phyloP scores from a whole-genome alignment of 1,284 basidiomycete genomes.

The Cutaneotrichosporon sp. region DNA sequence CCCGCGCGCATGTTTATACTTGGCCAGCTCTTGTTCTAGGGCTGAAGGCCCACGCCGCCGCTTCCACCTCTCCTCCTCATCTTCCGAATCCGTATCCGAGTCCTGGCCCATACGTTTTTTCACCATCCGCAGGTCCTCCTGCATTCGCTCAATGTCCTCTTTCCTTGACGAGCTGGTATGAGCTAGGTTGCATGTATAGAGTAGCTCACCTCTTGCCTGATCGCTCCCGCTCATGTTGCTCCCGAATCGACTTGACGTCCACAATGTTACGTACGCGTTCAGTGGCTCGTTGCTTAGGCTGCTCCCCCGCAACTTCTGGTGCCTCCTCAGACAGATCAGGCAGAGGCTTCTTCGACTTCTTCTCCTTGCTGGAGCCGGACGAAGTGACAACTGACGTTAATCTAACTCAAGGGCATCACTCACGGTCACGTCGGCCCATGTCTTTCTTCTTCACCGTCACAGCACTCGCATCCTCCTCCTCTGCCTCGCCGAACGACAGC shows the following conservation, averaged over 20 bases:
- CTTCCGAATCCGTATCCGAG: slow-evolving; percentile 48
- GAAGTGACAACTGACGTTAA: slow-evolving; percentile 2
- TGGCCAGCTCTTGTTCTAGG: slow-evolving; percentile 73
- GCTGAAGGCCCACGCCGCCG: slow-evolving; percentile 62
- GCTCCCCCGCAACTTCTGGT: background rate
- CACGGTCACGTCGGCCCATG: slow-evolving; percentile 75
- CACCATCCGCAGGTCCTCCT: slow-evolving; percentile 78
- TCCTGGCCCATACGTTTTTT: slow-evolving; percentile 48
- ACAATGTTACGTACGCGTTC: slow-evolving; percentile 45
- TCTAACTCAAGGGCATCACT: slow-evolving; percentile 45
- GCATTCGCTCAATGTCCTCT: slow-evolving; percentile 80
- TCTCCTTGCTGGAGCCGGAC: background rate
- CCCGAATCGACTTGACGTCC: slow-evolving; percentile 69
- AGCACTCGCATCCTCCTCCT: slow-evolving; percentile 61
- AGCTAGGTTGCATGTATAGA: background rate
- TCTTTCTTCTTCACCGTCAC: slow-evolving; percentile 68
- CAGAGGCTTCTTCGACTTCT: background rate
- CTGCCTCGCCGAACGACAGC: slow-evolving; percentile 81
- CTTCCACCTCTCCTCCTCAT: slow-evolving; percentile 30
- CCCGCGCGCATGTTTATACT: slow-evolving; percentile 68
- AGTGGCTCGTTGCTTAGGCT: background rate
- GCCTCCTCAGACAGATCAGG: slow-evolving; percentile 30
- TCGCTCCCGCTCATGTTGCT: slow-evolving; percentile 68
- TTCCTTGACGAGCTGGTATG: slow-evolving; percentile 62
- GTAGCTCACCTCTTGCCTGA: slow-evolving; percentile 59